Base-by-base conservation (phyloP, 192 early-diverging fungal genomes). In the Coemansia sp. region DNA sequence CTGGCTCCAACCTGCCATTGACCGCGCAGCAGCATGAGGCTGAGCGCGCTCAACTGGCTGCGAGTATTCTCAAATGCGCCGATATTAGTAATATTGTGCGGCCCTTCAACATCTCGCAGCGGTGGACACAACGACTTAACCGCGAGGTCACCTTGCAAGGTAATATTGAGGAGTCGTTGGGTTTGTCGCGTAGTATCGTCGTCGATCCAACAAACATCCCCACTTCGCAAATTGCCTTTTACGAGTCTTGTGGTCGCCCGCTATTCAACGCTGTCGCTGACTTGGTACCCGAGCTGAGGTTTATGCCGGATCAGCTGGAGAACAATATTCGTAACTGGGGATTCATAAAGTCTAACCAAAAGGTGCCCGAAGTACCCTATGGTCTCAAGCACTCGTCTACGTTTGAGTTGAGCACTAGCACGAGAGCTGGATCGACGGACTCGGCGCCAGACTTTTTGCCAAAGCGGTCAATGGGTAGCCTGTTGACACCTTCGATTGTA, bases 21-120 rank as follows among this genome's bases (percentile, higher is more conserved):
- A 85, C 82, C 0, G 72, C 85, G 41, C 84, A 87, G 72, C 80
- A 79, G 75, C 75, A 76, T 61, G 80, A 79, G 77, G 77, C 75
- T 47, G 91, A 92, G 78, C 80, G 91, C 38, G 67, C 87, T 3
- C 82, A 89, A 31, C 75, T 94, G 18, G 89, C 90, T 11, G 88
- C 90, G 34, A 89, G 88, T 13, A 81, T 94, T 9, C 89, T 94
- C 79, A 94, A 94, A 77, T 94, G 92, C 78, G 91, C 91, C 4
- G 92, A 94, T 63, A 92, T 94, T 66, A 91, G 90, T 70, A 94
- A 94, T 75, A 88, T 89, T 64, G 86, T 90, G 10, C 83, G 92
- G 44, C 90, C 91, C 2, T 92, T 92, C 73, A 87, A 85, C 71
- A 88, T 89, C 47, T 89, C 89, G 59, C 80, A 82, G 71, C 73